Conservation (phyloP, 768 basidiomycete genomes). For the Lentinula guzmanii region DNA sequence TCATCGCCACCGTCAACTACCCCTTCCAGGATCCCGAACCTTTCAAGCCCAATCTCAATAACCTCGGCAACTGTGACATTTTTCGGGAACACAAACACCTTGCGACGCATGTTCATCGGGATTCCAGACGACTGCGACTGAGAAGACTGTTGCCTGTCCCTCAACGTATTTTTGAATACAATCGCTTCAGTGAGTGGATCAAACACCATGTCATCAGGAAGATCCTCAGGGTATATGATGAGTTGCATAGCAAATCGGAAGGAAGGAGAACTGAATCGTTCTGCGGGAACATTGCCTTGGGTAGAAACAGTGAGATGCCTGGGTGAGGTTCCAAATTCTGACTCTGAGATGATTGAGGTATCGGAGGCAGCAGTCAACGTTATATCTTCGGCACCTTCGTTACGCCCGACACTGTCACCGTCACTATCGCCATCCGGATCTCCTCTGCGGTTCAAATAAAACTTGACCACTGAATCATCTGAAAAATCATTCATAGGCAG, state of each 20-base stretch:
- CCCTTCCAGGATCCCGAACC: conserved; percentile 95
- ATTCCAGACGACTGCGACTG: conserved; percentile 43
- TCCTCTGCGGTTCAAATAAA: conserved; percentile 77
- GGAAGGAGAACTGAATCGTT: conserved; percentile 79
- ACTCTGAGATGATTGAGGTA: conserved; percentile 12
- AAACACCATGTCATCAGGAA: conserved; percentile 93
- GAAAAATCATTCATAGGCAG: conserved; percentile 96
- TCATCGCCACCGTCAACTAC: conserved; percentile 96
- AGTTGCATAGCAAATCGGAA: conserved; percentile 83
- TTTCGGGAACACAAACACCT: conserved; percentile 88
- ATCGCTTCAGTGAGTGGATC: conserved; percentile 92
- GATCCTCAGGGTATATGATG: conserved; percentile 81
- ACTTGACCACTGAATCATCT: conserved; percentile 95
- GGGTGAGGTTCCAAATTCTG: conserved; percentile 14
- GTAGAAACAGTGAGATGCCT: conserved; percentile 36
- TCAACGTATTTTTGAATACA: conserved; percentile 74
- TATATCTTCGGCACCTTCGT: conserved; percentile 36
- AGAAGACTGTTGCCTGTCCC: conserved; percentile 40
- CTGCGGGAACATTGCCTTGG: conserved; percentile 46
- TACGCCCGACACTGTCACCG: conserved; percentile 32
- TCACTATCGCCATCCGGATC: conserved; percentile 26
- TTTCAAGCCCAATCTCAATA: conserved; percentile 85
- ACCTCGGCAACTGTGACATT: conserved; percentile 96
- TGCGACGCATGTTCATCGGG: conserved; percentile 59
- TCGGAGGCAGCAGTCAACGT: conserved; percentile 34